phyloP scores from a whole-genome alignment of 192 early-diverging fungal species.

The Gryganskiella cystojenkinii region DNA sequence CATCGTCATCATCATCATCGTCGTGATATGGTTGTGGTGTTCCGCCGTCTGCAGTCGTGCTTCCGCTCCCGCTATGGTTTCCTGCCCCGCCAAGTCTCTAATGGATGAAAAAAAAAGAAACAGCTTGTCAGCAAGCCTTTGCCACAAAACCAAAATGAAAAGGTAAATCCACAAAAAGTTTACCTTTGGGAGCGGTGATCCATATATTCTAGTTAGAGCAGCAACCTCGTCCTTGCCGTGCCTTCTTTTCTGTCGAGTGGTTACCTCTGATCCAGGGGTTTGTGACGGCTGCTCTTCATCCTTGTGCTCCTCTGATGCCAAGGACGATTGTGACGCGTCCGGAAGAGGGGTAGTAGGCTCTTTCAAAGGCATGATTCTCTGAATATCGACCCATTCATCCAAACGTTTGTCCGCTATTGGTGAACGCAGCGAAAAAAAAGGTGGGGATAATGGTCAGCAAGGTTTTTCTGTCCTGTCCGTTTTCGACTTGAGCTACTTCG shows the following conservation, averaged over 20 bases:
- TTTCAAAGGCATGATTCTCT: constrained; percentile 16
- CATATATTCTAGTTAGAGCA: constrained; percentile 14
- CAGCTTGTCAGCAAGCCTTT: no score
- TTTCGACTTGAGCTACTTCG: neutral
- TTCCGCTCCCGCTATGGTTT: neutral
- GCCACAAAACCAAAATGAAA: no score
- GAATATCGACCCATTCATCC: constrained; percentile 48
- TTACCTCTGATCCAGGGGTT: neutral
- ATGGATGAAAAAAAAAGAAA: no score
- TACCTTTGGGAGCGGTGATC: constrained; percentile 24
- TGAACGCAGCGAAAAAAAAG: no score
- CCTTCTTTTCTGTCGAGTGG: constrained; percentile 24
- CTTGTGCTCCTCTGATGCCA: neutral
- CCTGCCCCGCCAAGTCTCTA: neutral
- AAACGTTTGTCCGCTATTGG: constrained; percentile 51
- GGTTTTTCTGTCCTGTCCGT: no score
- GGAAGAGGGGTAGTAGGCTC: neutral
- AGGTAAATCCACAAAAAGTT: neutral
- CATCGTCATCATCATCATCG: constrained; percentile 41
- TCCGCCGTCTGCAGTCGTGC: neutral
- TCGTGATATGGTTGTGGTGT: constrained; percentile 5
- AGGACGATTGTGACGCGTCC: no score
- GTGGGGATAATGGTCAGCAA: no score
- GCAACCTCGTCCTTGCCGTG: constrained; percentile 28
- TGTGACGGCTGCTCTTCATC: neutral